Evolutionary conservation across 371 early-diverging fungal genomes (phyloP).

Genomic region (Syncephalastrum sp.): DNA sequence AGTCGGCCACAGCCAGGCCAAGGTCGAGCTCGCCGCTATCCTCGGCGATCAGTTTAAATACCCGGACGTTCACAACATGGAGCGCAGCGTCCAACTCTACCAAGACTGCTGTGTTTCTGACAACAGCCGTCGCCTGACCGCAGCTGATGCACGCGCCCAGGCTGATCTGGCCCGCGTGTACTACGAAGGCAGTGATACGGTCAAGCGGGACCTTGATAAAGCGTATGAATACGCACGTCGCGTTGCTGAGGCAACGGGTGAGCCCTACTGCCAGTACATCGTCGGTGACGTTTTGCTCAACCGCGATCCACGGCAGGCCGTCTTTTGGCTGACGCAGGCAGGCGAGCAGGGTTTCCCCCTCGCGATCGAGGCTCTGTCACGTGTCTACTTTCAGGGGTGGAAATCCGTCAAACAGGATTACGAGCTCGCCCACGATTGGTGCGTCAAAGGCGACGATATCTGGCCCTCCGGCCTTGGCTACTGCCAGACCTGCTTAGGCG

Average conservation of each 20-base stretch:
- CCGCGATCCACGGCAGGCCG: slow-evolving; percentile 36
- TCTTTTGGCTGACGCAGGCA: slow-evolving; percentile 48
- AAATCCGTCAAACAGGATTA: slow-evolving; percentile 35
- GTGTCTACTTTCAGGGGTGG: slow-evolving; percentile 37
- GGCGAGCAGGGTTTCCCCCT: slow-evolving; percentile 47
- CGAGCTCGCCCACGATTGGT: slow-evolving; percentile 43
- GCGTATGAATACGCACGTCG: slow-evolving; percentile 42
- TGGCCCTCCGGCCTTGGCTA: slow-evolving; percentile 52
- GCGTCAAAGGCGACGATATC: slow-evolving; percentile 44
- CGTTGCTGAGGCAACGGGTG: slow-evolving; percentile 40
- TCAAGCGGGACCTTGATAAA: slow-evolving; percentile 35
- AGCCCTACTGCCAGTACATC: slow-evolving; percentile 50
- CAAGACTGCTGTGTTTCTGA: slow-evolving; percentile 20
- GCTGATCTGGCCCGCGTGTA: slow-evolving; percentile 40
- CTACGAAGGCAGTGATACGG: slow-evolving; percentile 40
- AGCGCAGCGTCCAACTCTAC: slow-evolving; percentile 32
- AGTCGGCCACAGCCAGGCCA: slow-evolving; percentile 32
- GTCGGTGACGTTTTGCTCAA: slow-evolving; percentile 41
- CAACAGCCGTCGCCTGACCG: slow-evolving; percentile 12
- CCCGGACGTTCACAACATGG: slow-evolving; percentile 35
- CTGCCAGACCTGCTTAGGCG: slow-evolving; percentile 47
- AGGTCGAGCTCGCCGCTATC: slow-evolving; percentile 37
- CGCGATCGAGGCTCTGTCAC: slow-evolving; percentile 41
- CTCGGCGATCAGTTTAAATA: slow-evolving; percentile 41
- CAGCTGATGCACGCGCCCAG: slow-evolving; percentile 35